Conservation (phyloP, 2,329 filamentous ascomycete species). For the Sarocladiaceae sp. region DNA sequence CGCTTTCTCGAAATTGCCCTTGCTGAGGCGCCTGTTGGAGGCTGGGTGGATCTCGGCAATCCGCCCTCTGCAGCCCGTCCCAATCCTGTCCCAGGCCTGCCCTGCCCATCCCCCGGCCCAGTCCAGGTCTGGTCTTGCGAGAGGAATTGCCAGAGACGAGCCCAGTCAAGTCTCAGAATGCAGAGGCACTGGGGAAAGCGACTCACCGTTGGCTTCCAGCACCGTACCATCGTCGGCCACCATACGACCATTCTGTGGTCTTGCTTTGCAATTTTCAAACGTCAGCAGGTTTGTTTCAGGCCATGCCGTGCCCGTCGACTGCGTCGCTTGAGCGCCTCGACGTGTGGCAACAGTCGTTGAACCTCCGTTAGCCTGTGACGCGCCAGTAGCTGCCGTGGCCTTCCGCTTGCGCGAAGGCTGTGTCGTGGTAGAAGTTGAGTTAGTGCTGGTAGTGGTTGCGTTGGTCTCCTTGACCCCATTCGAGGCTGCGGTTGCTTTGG, state of each 20-base stretch:
- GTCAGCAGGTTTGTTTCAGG: conserved; percentile 81
- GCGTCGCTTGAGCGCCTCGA: conserved; percentile 24
- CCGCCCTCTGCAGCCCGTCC: conserved; percentile 7
- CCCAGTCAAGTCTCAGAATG: neutral
- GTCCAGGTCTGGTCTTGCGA: conserved; percentile 5
- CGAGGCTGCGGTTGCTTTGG: conserved; percentile 27
- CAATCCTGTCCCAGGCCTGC: conserved; percentile 2
- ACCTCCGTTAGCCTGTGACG: conserved; percentile 16
- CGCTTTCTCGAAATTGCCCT: conserved; percentile 14
- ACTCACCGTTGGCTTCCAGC: conserved; percentile 77
- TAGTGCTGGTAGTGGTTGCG: conserved; percentile 19
- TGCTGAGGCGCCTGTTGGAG: conserved; percentile 8
- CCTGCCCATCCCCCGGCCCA: conserved; percentile 2
- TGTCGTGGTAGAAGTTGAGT: conserved; percentile 40
- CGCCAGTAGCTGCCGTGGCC: conserved; percentile 29
- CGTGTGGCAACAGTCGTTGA: conserved; percentile 13
- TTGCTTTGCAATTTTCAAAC: conserved; percentile 66
- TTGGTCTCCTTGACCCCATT: conserved; percentile 30
- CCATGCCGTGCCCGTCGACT: conserved; percentile 31
- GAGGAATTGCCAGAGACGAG: conserved; percentile 2
- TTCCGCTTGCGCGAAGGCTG: conserved; percentile 77
- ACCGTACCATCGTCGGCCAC: conserved; percentile 86
- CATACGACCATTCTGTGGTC: conserved; percentile 69
- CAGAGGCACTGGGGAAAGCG: too few relatives aligned
- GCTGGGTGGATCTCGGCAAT: conserved; percentile 14